A percentile compares a stretch with the other conserved stretches of the same genome.
phyloP scores from a whole-genome alignment of 1,284 basidiomycete genomes.

The Ceratobasidium theobromae region DNA sequence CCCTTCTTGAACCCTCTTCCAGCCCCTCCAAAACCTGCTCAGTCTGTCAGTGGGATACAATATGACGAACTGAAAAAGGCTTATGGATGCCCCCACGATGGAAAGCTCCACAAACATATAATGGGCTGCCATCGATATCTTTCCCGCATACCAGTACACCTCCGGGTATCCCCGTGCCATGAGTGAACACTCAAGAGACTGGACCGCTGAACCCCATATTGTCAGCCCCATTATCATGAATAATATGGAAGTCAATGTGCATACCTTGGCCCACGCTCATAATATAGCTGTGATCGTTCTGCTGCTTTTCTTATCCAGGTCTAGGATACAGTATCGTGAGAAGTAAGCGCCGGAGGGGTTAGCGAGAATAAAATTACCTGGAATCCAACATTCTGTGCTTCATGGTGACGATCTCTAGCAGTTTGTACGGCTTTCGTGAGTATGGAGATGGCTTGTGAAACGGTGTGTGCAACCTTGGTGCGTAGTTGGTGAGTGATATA shows the following conservation, averaged over 20 bases:
- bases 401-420: neutral
- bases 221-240: too few relatives aligned
- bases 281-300: neutral
- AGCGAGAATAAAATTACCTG: slow-evolving; percentile 4
- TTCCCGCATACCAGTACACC: neutral
- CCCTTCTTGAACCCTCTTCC: slow-evolving; percentile 18
- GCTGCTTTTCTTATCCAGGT: slow-evolving; percentile 5
- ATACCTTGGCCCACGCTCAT: slow-evolving; percentile 11
- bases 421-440: neutral
- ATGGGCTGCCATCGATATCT: slow-evolving; percentile 14
- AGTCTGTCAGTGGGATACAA: neutral
- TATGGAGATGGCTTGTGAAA: neutral
- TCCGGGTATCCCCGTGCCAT: slow-evolving; percentile 8
- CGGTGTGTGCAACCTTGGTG: neutral
- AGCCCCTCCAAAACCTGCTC: slow-evolving; percentile 17
- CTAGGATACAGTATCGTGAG: neutral
- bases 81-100: slow-evolving; percentile 14
- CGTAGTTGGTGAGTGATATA: neutral
- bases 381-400: slow-evolving; percentile 17
- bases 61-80: neutral
- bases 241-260: too few relatives aligned
- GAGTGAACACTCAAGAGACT: slow-evolving; percentile 18
- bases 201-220: neutral
- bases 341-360: neutral
- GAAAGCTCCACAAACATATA: slow-evolving; percentile 21